Base-by-base conservation (phyloP, 148 eudicot species). In the Spergularia marina region DNA sequence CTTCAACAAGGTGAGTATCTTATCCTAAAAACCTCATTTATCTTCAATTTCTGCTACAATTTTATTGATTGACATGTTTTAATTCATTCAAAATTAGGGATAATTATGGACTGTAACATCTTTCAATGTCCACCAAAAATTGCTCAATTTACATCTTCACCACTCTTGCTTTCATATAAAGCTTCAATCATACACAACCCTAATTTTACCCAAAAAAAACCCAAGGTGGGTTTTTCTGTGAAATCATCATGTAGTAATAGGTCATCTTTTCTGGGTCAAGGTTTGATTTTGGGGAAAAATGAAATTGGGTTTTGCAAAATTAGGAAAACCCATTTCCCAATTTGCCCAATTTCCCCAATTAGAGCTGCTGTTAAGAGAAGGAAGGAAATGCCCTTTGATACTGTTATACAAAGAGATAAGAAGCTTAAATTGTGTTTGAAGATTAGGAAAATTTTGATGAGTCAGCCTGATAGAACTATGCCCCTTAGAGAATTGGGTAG, bases 331-430 rank as follows among this genome's bases (percentile, higher is more conserved):
- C 86, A 70, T 83, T 70, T 84, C 23, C 81, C 77, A 20, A 59
- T 84, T 82, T 72, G 34, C 51, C 85, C 88, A 5, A 59, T 84
- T 82, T 72, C 34, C 53, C 85, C 88, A 5, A 82, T 90, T 65
- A 84, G 85, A 82, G 91, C 88, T 77, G 85, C 80, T 79, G 97
- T 92, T 53, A 96, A 96, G 86, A 88, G 99, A 77, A 89, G 99
- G 75, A 96, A 92, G 78, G 98, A 96, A 80, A 74, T 81, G 20
- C 90, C 98, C 10, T 88, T 96, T 81, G 99, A 96, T 84, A 96
- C 83, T 83, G 99, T 89, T 39, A 88, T 96, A 39, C 94, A 96
- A 79, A 89, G 89, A 83, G 99, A 96, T 71, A 96, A 96, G 87
- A 96, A 96, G 77, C 91, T 96, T 69, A 92, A 92, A 65, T 75